phyloP scores from a whole-genome alignment of 768 basidiomycete genomes.

The Asterophora lycoperdoides region DNA sequence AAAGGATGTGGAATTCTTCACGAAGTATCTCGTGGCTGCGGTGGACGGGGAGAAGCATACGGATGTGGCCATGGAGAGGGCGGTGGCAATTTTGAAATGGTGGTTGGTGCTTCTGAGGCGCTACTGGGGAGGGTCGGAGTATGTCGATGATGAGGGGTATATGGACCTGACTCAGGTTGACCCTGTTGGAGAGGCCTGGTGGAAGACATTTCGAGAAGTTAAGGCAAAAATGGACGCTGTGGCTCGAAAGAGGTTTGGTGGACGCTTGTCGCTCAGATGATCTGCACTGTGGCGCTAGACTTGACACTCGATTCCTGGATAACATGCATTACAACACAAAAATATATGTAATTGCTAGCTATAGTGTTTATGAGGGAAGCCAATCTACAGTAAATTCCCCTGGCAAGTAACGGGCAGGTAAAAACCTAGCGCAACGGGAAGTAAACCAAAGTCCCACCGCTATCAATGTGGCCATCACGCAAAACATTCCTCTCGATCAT shows the following conservation, averaged over 20 bases:
- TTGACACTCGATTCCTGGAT: no score
- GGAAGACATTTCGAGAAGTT: slow-evolving; percentile 70
- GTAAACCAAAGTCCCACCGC: no score
- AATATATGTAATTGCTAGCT: no score
- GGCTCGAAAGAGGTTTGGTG: slow-evolving; percentile 67
- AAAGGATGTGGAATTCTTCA: slow-evolving; percentile 73
- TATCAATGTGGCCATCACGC: no score
- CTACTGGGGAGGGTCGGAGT: slow-evolving; percentile 58
- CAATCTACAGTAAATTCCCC: no score
- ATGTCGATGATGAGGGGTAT: slow-evolving; percentile 32
- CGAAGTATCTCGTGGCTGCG: slow-evolving; percentile 65
- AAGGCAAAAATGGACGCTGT: slow-evolving; percentile 65
- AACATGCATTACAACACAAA: no score
- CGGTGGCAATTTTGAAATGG: slow-evolving; percentile 72
- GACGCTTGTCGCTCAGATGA: slow-evolving; percentile 56
- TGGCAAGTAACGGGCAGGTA: no score
- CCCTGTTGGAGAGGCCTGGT: slow-evolving; percentile 71
- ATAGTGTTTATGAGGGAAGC: no score
- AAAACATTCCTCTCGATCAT: no score
- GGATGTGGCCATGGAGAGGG: slow-evolving; percentile 64
- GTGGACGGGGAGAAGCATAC: slow-evolving; percentile 51
- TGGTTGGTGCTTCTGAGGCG: slow-evolving; percentile 71
- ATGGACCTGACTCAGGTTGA: slow-evolving; percentile 28
- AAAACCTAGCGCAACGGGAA: no score
- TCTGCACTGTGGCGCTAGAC: no score